A percentile compares a stretch with the other conserved stretches of the same genome.
These are phyloP conservation scores for Beta vulgaris DNA, from an alignment of 148 eudicot genomes.

Conservation along the genomic window DNA sequence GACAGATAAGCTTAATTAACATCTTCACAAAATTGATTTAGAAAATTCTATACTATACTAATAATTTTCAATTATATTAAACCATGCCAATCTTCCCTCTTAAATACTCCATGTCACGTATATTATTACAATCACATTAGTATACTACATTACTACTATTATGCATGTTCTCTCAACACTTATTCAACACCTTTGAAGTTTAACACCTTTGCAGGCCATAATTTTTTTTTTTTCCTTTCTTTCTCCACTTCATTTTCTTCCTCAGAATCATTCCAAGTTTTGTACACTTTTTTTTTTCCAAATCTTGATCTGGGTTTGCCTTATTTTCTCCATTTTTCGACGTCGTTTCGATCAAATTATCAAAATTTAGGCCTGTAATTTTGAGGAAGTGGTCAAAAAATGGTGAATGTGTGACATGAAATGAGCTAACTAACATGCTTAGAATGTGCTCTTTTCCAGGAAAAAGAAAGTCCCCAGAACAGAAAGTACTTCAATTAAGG, in stretches of 20 bases:
- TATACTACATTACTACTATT: not conserved
- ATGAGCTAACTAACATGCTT: conserved; percentile 17
- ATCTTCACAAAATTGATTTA: conserved; percentile 4
- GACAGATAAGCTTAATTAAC: conserved; percentile 17
- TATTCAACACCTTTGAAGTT: conserved; percentile 28
- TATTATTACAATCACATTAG: conserved; percentile 14
- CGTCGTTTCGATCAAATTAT: not conserved
- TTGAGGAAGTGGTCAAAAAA: not conserved
- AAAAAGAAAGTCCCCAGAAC: conserved; percentile 33
- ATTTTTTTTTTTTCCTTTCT: not conserved
- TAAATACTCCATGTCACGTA: conserved; percentile 16
- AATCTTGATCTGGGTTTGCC: conserved; percentile 18
- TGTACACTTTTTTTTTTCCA: conserved; percentile 18
- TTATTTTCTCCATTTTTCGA: not conserved
- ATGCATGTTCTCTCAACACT: conserved; percentile 29
- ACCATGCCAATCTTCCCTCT: conserved; percentile 9
- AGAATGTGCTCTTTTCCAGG: conserved; percentile 28
- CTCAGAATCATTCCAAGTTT: conserved; percentile 4
- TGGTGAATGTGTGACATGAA: conserved; percentile 10
- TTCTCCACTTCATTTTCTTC: not conserved
- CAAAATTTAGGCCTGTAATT: not conserved
- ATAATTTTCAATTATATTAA: not conserved
- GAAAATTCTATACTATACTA: not conserved
- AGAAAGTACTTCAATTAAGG: conserved; percentile 27
- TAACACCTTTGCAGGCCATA: not conserved